Evolutionary conservation across 306 rosid genomes (phyloP), one percentile per base, ranked within the genome.

Genomic region (Rubus idaeus): DNA sequence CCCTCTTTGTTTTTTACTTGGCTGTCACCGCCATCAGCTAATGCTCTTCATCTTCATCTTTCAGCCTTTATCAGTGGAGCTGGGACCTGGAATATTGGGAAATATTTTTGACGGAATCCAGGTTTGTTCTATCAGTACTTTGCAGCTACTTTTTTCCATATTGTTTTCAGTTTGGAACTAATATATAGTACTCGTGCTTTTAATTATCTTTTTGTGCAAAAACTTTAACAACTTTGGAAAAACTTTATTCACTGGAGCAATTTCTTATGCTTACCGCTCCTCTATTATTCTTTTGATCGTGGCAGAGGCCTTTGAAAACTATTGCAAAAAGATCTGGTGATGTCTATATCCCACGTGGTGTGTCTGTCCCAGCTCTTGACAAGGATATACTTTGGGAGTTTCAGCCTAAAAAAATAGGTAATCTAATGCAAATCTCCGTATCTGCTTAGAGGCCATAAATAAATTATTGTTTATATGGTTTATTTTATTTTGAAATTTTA

Each of bases 41-140:
- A 86, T 76, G 61, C 63, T 35, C 73, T 21, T 11, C 70, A 5
- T 85, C 20, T 81, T 62, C 64, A 37, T 46, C 6, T 82, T 79
- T 71, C 94, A 96, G 99, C 99, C 98, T 73, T 80, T 96, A 81
- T 96, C 99, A n/a, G 99, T 96, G 79, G 99, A 96, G 89, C 90
- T 96, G 86, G 99, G 99, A 68, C 99, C 99, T 78, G 99, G 98
- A 81, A 96, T 96, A 70, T 75, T 92, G 85, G 99, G 99, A 84
- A 96, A 89, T 77, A 96, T 96, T 83, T 96, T 96, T 82, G 98
- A 96, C 77, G 99, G 99, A 77, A 96, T 96, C 84, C 99, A 96
- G 99, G 99, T 96, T 80, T 86, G 83, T 70, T 37, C 78, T 41
- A 72, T 52, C 58, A 35, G 76, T 57, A 47, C 65, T 41, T 75